Base-by-base conservation (phyloP, 2,329 filamentous ascomycete genomes). In the Colletotrichum australisinense region DNA sequence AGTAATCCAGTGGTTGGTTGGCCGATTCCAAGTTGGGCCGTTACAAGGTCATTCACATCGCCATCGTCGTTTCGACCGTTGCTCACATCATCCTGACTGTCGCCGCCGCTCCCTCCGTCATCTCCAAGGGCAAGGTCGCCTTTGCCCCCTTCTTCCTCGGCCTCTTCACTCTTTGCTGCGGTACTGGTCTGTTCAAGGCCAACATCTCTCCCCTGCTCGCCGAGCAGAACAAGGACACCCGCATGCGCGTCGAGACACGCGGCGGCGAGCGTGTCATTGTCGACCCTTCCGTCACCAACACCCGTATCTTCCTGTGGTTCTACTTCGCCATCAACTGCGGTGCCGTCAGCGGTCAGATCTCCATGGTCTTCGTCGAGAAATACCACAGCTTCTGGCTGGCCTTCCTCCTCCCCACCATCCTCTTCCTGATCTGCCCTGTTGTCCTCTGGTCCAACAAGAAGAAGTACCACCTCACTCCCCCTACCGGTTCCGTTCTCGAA, bases 111-210 rank as follows among this genome's bases (percentile, higher is more conserved):
- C 93, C 93, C 0, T 78, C 80, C 3, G 90, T 93, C 60, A 91
- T 95, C 59, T 83, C 88, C 57, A 83, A 89, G 75, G 83, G 84
- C 46, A 87, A 91, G 19, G 84, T 86, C 14, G 86, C 92, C 0
- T 89, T 94, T 58, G 92, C 85, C 1, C 91, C 89, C 64, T 93
- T 94, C 77, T 88, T 95, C 78, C 89, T 95, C 79, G 93, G 92
- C n/a, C 83, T 88, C 38, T 78, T 88, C 42, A 78, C 79, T 28
- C 84, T 88, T 52, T 86, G 86, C 76, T 81, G 94, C 35, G 93
- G 93, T 56, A 94, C 93, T 1, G 93, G 93, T 74, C 93, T 94
- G 78, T 95, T 95, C 89, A 96, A 95, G 86, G 90, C 92, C 75
- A 95, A 95, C 79, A 93, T 95, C 56, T 91, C 92, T 0, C 91